Percentiles rank a stretch among this genome's conserved stretches.
Evolutionary conservation across 2,329 filamentous ascomycete genomes (phyloP).

Genomic region (Arthrobotrys sphaeroides): DNA sequence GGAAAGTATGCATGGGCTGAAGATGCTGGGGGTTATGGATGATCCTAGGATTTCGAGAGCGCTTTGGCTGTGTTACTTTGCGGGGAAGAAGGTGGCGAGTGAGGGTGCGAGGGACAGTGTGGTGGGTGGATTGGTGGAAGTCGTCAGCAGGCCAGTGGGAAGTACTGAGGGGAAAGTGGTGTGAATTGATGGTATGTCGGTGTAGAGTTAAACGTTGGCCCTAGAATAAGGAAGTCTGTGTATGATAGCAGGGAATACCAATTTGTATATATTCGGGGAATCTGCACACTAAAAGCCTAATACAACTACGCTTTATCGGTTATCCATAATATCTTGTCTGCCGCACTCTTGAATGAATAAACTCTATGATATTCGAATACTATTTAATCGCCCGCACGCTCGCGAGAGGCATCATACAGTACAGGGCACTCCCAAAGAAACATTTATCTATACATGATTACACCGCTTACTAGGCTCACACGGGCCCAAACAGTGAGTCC

Average conservation of each 20-base stretch:
- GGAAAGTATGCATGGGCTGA: slow-evolving; percentile 62
- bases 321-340: too few species aligned
- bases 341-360: too few species aligned
- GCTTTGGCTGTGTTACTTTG: slow-evolving; percentile 90
- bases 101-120: slow-evolving; percentile 82
- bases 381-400: too few species aligned
- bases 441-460: too few species aligned
- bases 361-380: too few species aligned
- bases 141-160: slow-evolving; percentile 86
- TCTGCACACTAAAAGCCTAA: not conserved
- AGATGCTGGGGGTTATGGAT: slow-evolving; percentile 73
- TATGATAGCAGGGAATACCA: not conserved
- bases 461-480: too few species aligned
- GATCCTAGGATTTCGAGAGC: slow-evolving; percentile 84
- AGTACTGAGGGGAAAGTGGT: slow-evolving; percentile 83
- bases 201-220: not conserved
- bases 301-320: too few species aligned
- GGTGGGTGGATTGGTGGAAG: slow-evolving; percentile 84
- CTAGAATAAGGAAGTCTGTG: not conserved
- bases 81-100: slow-evolving; percentile 84
- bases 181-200: slow-evolving; percentile 54
- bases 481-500: too few species aligned
- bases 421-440: too few species aligned
- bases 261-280: not conserved
- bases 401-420: too few species aligned